phyloP scores from a whole-genome alignment of 1,139 yeast genomes.

The Zygoascus meyerae region DNA sequence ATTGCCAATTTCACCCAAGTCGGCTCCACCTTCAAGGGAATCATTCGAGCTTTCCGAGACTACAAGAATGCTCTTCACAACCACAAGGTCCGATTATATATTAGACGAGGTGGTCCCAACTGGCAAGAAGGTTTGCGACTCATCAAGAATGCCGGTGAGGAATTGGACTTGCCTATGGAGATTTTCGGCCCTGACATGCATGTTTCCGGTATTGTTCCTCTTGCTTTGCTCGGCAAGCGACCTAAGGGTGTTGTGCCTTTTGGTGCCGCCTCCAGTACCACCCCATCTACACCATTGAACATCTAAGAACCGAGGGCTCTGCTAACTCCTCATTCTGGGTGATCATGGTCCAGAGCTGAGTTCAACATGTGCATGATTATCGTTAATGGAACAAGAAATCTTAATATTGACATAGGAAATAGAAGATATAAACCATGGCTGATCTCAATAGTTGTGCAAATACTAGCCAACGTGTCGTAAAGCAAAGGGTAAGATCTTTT shows the following conservation, averaged over 20 bases:
- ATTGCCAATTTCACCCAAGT: slow-evolving; percentile 46
- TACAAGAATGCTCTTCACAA: slow-evolving; percentile 34
- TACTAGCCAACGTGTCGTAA: too few relatives aligned
- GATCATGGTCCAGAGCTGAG: too few relatives aligned
- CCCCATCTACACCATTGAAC: slow-evolving; percentile 31
- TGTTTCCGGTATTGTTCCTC: slow-evolving; percentile 43
- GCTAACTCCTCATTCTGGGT: too few relatives aligned
- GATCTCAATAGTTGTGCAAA: too few relatives aligned
- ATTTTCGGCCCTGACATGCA: slow-evolving; percentile 48
- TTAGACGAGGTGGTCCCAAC: slow-evolving; percentile 46
- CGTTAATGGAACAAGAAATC: too few relatives aligned
- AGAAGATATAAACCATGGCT: too few relatives aligned
- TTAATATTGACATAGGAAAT: too few relatives aligned
- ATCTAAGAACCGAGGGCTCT: slow-evolving; percentile 15
- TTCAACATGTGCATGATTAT: too few relatives aligned
- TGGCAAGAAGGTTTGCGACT: slow-evolving; percentile 45
- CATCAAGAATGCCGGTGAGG: slow-evolving; percentile 42
- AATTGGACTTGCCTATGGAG: slow-evolving; percentile 43
- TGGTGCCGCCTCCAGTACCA: slow-evolving; percentile 30
- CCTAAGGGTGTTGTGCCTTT: slow-evolving; percentile 38
- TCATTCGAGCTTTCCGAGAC: slow-evolving; percentile 43
- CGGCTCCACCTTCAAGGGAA: slow-evolving; percentile 45
- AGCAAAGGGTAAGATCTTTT: too few relatives aligned
- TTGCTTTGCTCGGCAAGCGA: slow-evolving; percentile 37
- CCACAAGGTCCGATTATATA: slow-evolving; percentile 40